Percentiles rank a stretch among this genome's conserved stretches.
phyloP scores from a whole-genome alignment of 495 filamentous ascomycete species.

The Xylaria acuta region DNA sequence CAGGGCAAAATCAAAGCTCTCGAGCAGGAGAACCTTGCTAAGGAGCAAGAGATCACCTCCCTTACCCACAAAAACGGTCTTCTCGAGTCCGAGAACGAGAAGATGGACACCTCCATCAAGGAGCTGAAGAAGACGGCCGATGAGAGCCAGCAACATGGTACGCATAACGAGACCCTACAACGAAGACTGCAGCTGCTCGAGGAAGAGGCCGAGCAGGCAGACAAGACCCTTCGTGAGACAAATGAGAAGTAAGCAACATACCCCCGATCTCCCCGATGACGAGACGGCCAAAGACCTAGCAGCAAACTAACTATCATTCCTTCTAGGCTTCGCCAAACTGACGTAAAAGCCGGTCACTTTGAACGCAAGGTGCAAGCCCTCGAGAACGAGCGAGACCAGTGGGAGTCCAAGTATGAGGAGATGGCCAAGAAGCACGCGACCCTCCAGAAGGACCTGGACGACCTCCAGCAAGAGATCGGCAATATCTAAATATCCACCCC shows the following conservation, averaged over 20 bases:
- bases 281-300: slow-evolving; percentile 18
- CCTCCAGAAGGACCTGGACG: slow-evolving; percentile 90
- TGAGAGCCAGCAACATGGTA: slow-evolving; percentile 74
- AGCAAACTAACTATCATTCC: slow-evolving; percentile 35
- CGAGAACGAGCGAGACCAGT: slow-evolving; percentile 84
- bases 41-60: slow-evolving; percentile 97
- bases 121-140: slow-evolving; percentile 79
- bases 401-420: slow-evolving; percentile 97
- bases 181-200: slow-evolving; percentile 93
- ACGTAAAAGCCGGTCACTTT: slow-evolving; percentile 98
- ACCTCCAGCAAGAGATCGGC: slow-evolving; percentile 86
- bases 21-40: slow-evolving; percentile 92
- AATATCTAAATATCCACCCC: slow-evolving; percentile 70
- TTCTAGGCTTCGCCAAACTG: slow-evolving; percentile 90
- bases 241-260: slow-evolving; percentile 87
- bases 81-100: slow-evolving; percentile 89
- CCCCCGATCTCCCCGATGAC: slow-evolving; percentile 1
- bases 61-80: slow-evolving; percentile 89
- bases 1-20: slow-evolving; percentile 83
- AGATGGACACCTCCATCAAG: slow-evolving; percentile 77
- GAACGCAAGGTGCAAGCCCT: slow-evolving; percentile 99
- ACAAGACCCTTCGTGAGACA: slow-evolving; percentile 91
- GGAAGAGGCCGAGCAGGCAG: slow-evolving; percentile 95
- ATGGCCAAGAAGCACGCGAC: slow-evolving; percentile 83
- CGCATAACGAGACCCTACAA: slow-evolving; percentile 86